Percentiles rank a stretch among this genome's conserved stretches.
Conservation (phyloP, 495 filamentous ascomycete genomes). For the Podospora pseudoanserina region DNA sequence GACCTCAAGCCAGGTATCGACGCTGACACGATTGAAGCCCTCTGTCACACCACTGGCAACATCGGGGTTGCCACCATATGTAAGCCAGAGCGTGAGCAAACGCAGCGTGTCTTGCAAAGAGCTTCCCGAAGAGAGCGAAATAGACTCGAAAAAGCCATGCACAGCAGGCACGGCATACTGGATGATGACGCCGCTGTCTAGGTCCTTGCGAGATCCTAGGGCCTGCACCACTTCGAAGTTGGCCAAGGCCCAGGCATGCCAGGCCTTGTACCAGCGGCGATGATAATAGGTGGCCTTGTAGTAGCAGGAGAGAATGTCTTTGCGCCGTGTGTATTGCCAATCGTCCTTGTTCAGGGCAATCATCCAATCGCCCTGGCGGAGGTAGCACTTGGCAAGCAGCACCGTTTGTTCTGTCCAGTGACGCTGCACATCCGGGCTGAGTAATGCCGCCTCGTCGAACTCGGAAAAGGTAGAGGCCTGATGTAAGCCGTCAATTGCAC, state of each 20-base stretch:
- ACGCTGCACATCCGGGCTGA: constrained; percentile 43
- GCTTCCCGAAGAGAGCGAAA: constrained; percentile 82
- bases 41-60: constrained; percentile 84
- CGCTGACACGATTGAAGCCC: constrained; percentile 82
- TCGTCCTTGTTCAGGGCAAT: constrained; percentile 75
- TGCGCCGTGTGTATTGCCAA: constrained; percentile 73
- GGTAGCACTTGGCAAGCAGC: constrained; percentile 88
- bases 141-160: constrained; percentile 91
- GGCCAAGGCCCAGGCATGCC: constrained; percentile 98
- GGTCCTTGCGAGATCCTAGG: constrained; percentile 60
- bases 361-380: constrained; percentile 96
- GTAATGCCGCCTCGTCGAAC: constrained; percentile 43
- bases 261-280: constrained; percentile 93
- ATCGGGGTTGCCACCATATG: constrained; percentile 80
- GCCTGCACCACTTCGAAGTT: constrained; percentile 97
- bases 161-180: constrained; percentile 94
- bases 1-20: constrained; percentile 97
- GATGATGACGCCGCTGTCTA: constrained; percentile 50
- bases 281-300: constrained; percentile 87
- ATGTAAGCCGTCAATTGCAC: constrained; percentile 42
- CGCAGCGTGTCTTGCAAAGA: constrained; percentile 93
- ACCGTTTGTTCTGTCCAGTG: constrained; percentile 59
- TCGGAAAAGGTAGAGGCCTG: constrained; percentile 59
- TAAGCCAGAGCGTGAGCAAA: constrained; percentile 92
- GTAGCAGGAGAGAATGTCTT: constrained; percentile 80